Evolutionary conservation across 805 yeast genomes (phyloP), one percentile per base, ranked within the genome.

Genomic region (Candida tammaniensis): DNA sequence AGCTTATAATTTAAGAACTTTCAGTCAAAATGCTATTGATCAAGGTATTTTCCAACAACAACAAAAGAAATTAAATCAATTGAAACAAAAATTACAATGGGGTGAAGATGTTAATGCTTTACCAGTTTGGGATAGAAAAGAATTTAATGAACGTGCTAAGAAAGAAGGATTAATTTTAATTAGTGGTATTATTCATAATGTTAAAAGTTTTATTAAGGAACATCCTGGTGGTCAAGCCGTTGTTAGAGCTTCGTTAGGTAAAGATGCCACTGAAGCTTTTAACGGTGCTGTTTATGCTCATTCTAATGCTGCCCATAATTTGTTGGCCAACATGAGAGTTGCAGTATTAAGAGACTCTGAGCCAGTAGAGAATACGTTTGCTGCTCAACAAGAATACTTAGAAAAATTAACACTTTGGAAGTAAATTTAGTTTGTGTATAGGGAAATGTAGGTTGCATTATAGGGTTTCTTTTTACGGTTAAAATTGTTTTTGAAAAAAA

Each of bases 181-280:
- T 42, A 74, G 82, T 29, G 93, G 93, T 49, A 83, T 85, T 39
- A 86, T 84, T 30, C 93, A 85, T 59, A 82, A 84, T 51, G 85
- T 82, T 45, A 63, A 82, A 40, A 61, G 64, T 11, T 84, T 82
- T 57, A 71, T 82, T 46, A 70, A 74, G 39, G 86, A 81, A 52
- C 94, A 85, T 55, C 94, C 94, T 44, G 94, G 94, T 72, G 94
- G 94, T 47, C 78, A 74, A 54, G 80, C 86, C 30, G 64, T 85
- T 43, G 61, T 85, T 31, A 71, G 75, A 48, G 79, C 88, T 21
- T 79, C 89, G 2, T 62, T 74, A 41, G 89, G 91, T 50, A 84
- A 82, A 57, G 93, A 85, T 57, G 91, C 91, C 17, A 81, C 91
- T 10, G 75, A 74, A 54, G 93, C 89, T 1, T 85, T 85, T 70